A percentile compares a stretch with the other conserved stretches of the same genome.
Conservation (phyloP, 768 basidiomycete genomes). For the Coprinopsis cinerea region DNA sequence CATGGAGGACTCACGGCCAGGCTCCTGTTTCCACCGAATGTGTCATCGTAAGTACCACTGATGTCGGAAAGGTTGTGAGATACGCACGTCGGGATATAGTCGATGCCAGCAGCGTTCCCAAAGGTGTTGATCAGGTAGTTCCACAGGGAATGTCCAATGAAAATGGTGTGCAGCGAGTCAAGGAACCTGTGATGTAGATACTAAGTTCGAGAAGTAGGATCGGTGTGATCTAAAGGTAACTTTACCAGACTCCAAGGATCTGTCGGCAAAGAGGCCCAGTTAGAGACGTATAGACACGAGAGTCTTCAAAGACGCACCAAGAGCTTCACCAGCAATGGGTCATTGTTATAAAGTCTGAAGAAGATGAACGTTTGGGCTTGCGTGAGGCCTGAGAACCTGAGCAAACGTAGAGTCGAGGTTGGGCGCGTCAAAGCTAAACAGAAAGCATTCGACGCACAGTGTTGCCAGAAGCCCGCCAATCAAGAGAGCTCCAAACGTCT, state of each 20-base stretch:
- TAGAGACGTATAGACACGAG: neutral
- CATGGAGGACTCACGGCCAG: neutral
- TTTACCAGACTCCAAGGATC: slow-evolving; percentile 30
- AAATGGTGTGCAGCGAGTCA: slow-evolving; percentile 31
- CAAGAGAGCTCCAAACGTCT: slow-evolving; percentile 33
- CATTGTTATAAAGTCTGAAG: slow-evolving; percentile 28
- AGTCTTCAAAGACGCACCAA: slow-evolving; percentile 18
- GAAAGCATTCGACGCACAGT: slow-evolving; percentile 20
- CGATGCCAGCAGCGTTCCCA: slow-evolving; percentile 20
- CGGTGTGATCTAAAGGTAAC: slow-evolving; percentile 8
- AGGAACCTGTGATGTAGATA: slow-evolving; percentile 23
- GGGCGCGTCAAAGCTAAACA: neutral
- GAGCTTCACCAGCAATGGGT: slow-evolving; percentile 20
- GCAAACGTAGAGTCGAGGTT: neutral
- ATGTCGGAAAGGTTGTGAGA: neutral
- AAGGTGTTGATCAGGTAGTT: slow-evolving; percentile 30
- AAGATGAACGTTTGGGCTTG: slow-evolving; percentile 29
- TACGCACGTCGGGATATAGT: slow-evolving; percentile 31
- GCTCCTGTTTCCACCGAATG: neutral
- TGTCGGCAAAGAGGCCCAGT: slow-evolving; percentile 7
- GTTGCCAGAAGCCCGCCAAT: slow-evolving; percentile 32
- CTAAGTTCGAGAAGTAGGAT: neutral
- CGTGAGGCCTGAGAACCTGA: slow-evolving; percentile 26
- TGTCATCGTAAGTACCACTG: neutral
- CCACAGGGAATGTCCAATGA: slow-evolving; percentile 36